Base-by-base conservation (phyloP, 164 flowering plant genomes). In the Malania oleifera region DNA sequence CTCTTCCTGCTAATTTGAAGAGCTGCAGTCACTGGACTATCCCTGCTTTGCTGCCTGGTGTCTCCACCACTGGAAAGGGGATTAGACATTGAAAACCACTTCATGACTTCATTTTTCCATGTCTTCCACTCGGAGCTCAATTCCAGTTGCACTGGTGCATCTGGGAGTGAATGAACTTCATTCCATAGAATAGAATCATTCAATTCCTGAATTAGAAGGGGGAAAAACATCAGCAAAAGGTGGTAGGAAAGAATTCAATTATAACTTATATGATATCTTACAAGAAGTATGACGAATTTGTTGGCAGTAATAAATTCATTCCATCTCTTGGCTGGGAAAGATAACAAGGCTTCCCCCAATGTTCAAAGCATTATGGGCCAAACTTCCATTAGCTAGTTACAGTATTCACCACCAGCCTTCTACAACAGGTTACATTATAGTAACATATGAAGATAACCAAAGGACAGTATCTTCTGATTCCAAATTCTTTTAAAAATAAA, bases 101-200 rank as follows among this genome's bases (percentile, higher is more conserved):
- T 86, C 81, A 79, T 76, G 41, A 67, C 86, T 69, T 95, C 97
- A 25, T 82, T 83, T 79, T 88, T 91, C 90, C 95, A 84, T 50
- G 80, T 84, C 72, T 69, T 89, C 95, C 90, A 85, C 59, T 85
- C 93, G 43, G 89, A 72, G 57, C 71, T 76, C 62, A 75, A 53
- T 31, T 75, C 71, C 27, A 81, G 71, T 41, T 82, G 87, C 61
- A 74, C 50, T 35, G 77, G 79, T 62, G 78, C 84, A 73, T 77
- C 80, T 71, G 74, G 56, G 24, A 73, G 83, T 56, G 70, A 69
- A 26, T 75, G 76, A 45, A 93, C 75, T 70, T 85, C 80, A 67
- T 79, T 73, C 99, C 99, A 90, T 28, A 76, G 45, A 35, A 93
- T 69, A 17, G 89, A 78, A 60, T 79, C 77, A 49, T 64, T 64